Evolutionary conservation across 768 basidiomycete genomes (phyloP), one percentile per base, ranked within the genome.

Genomic region (Leucosporidium yakuticum): DNA sequence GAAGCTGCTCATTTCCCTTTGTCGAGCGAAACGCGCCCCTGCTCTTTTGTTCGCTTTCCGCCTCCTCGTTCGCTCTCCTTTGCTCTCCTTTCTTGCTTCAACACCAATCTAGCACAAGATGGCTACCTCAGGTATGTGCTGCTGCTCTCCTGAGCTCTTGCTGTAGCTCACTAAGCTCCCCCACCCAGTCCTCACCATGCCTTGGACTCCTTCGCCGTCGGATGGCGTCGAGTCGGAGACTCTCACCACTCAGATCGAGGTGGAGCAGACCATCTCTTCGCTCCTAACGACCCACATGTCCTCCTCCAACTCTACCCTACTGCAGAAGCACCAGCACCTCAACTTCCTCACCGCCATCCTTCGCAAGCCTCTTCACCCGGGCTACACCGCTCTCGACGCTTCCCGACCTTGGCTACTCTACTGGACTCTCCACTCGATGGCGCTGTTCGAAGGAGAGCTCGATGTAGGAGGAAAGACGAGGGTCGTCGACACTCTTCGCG

Each of bases 381-480:
- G 86, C 64, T 98, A 91, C 77, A 83, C 81, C 25, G 86, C 86
- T 56, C 88, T 97, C 74, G 96, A 98, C 77, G 94, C 95, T 0
- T 93, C 90, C 73, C 88, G 95, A 74, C 89, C 96, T 0, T 98
- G 96, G 96, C 80, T 97, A 34, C 77, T 97, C 67, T 97, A 90
- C 80, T 98, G 96, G 94, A 87, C 86, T 0, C 77, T 94, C 15
- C 93, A 99, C 74, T 82, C 87, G 20, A 88, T 96, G 74, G 87
- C 88, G 73, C 76, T 86, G 65, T 62, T 71, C 48, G 67, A 71
- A 21, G 69, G 60, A 17, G 61, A 70, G 20, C 70, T 68, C 62
- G 65, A 54, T 27, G 47, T 34, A 23, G 34, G 44, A 59, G 66
- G 34, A 36, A 60, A 69, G 44, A 34, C 27, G 39, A 48, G 51